phyloP scores from a whole-genome alignment of 768 basidiomycete species.

The Pleurotus sapidus region DNA sequence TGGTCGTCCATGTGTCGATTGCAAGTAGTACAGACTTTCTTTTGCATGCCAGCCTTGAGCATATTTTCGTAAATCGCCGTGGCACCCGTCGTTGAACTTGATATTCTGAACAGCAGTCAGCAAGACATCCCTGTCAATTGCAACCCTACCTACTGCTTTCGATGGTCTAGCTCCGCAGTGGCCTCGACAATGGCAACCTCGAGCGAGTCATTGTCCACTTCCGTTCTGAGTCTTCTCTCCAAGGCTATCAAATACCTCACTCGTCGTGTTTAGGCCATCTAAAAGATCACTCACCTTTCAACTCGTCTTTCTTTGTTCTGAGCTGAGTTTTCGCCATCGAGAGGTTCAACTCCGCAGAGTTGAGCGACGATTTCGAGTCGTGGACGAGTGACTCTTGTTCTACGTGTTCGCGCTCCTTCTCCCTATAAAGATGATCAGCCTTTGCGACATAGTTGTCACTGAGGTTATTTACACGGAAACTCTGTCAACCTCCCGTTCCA shows the following conservation, averaged over 20 bases:
- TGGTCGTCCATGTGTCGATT: conserved; percentile 59
- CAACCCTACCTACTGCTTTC: conserved; percentile 37
- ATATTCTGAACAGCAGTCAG: conserved; percentile 17
- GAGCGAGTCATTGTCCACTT: conserved; percentile 31
- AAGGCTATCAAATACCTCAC: conserved; percentile 30
- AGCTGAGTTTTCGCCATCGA: conserved; percentile 59
- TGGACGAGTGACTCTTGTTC: conserved; percentile 43
- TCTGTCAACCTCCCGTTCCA: conserved; percentile 72
- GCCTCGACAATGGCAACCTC: conserved; percentile 49
- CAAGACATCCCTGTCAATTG: not conserved
- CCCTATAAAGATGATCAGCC: conserved; percentile 34
- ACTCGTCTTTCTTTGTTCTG: conserved; percentile 57
- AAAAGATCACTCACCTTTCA: conserved; percentile 48
- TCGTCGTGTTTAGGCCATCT: not conserved
- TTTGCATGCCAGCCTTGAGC: conserved; percentile 54
- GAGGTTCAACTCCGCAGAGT: conserved; percentile 61
- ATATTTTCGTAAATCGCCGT: conserved; percentile 49
- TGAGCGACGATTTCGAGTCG: conserved; percentile 52
- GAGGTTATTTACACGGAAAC: conserved; percentile 46
- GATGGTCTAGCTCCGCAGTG: conserved; percentile 35
- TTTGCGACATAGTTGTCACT: not conserved
- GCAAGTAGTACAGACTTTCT: conserved; percentile 76
- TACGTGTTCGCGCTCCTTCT: conserved; percentile 62
- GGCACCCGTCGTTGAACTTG: conserved; percentile 25
- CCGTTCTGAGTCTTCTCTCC: conserved; percentile 44